These are phyloP conservation scores for Nakazawaea wyomingensis DNA, from an alignment of 805 yeast species.

Conservation along the genomic window DNA sequence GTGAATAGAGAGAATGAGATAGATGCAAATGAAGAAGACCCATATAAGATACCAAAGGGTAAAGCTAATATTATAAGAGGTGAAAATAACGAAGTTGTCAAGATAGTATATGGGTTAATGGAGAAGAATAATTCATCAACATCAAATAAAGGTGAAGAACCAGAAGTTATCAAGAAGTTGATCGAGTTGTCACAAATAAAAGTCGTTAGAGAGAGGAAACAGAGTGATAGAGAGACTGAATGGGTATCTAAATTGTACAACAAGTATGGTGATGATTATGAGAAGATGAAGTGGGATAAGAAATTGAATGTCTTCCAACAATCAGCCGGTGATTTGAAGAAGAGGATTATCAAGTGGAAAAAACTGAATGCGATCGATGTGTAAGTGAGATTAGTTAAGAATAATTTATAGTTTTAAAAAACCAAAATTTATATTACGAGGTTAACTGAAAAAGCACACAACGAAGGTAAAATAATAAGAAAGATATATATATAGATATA, in stretches of 20 bases:
- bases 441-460: too few species aligned
- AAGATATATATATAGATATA: too few species aligned
- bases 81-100: conserved; percentile 58
- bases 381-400: too few species aligned
- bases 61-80: conserved; percentile 75
- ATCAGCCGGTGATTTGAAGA: conserved; percentile 75
- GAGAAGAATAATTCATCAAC: neutral
- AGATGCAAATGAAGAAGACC: conserved; percentile 38
- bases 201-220: conserved; percentile 45
- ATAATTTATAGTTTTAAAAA: too few species aligned
- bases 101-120: conserved; percentile 67
- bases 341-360: conserved; percentile 69
- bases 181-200: conserved; percentile 51
- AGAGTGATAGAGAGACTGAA: conserved; percentile 66
- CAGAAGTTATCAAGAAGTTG: conserved; percentile 64
- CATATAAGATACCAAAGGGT: conserved; percentile 65
- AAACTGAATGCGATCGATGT: conserved; percentile 19
- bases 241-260: conserved; percentile 63
- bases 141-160: conserved; percentile 20
- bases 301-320: conserved; percentile 80
- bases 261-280: conserved; percentile 84
- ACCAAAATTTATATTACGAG: too few species aligned
- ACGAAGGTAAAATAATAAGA: too few species aligned
- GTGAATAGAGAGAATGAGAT: conserved; percentile 23
- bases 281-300: conserved; percentile 88